Conservation (phyloP, 23 red algal genomes). For the Agarophyton chilense region DNA sequence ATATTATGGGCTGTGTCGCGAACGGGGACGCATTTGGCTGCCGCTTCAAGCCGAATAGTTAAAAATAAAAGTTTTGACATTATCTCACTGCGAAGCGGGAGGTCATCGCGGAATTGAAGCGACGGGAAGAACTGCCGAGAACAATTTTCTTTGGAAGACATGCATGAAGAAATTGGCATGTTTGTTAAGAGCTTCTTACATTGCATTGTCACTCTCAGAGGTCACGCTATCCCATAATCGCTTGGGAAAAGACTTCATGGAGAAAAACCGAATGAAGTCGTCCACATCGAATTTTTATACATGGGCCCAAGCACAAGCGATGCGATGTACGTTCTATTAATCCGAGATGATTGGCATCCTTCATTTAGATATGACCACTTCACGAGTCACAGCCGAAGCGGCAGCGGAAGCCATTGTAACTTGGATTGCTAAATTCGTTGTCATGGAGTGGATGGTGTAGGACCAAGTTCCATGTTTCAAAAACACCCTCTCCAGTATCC, state of each 20-base stretch:
- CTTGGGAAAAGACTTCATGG: slow-evolving; percentile 9
- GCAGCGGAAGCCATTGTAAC: background rate
- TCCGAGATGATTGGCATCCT: background rate
- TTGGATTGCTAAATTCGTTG: background rate
- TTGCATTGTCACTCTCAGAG: slow-evolving; percentile 6
- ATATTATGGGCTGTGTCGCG: no score
- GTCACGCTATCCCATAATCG: slow-evolving; percentile 1
- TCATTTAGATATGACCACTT: background rate
- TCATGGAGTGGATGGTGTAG: background rate
- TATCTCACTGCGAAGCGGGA: no score
- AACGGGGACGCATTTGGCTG: no score
- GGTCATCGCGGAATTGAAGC: no score
- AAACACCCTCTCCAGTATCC: background rate
- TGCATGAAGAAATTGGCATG: no score
- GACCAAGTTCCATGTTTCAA: background rate
- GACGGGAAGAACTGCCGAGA: no score
- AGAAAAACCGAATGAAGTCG: slow-evolving; percentile 38
- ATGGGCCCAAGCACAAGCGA: background rate
- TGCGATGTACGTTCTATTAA: slow-evolving; percentile 33
- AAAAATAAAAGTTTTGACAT: no score
- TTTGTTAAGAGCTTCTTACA: no score
- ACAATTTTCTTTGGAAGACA: no score
- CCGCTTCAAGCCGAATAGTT: no score
- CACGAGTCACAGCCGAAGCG: background rate
- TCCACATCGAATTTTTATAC: slow-evolving; percentile 55